A percentile compares a stretch with the other conserved stretches of the same genome.
Evolutionary conservation across 2,329 filamentous ascomycete genomes (phyloP).

Genomic region (Lachnellula subtilissima): DNA sequence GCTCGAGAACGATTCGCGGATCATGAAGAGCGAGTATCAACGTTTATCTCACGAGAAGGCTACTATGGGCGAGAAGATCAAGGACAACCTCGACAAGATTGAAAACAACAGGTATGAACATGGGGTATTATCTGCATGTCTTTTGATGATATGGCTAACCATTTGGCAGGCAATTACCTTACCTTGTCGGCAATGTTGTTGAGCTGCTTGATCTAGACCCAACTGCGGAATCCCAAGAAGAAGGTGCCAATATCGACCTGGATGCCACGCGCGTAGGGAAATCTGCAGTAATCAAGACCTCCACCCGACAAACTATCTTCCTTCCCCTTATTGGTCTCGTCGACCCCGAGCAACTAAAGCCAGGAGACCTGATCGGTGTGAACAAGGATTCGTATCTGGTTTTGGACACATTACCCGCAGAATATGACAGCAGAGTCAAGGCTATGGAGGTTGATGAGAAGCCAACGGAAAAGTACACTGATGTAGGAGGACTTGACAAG

Average conservation of each 20-base stretch:
- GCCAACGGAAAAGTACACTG: slow-evolving; percentile 97
- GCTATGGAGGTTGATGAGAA: slow-evolving; percentile 99
- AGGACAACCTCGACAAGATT: slow-evolving; percentile 98
- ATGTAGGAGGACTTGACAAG: slow-evolving; percentile 96
- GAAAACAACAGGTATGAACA: slow-evolving; percentile 84
- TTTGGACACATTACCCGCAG: slow-evolving; percentile 90
- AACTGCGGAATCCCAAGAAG: slow-evolving; percentile 90
- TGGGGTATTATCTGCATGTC: background rate
- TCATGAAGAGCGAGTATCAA: slow-evolving; percentile 97
- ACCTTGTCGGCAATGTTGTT: slow-evolving; percentile 96
- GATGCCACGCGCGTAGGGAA: slow-evolving; percentile 96
- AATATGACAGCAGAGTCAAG: slow-evolving; percentile 98
- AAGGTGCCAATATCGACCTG: slow-evolving; percentile 97
- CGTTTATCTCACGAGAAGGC: slow-evolving; percentile 92
- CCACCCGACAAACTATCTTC: slow-evolving; percentile 97
- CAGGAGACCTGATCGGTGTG: slow-evolving; percentile 92
- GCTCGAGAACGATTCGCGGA: slow-evolving; percentile 94
- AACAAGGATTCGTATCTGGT: slow-evolving; percentile 99
- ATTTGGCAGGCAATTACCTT: slow-evolving; percentile 77
- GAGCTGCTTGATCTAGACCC: slow-evolving; percentile 96
- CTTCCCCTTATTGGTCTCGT: slow-evolving; percentile 94
- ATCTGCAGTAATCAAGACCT: slow-evolving; percentile 98
- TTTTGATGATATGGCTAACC: slow-evolving; percentile 9
- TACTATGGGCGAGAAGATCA: slow-evolving; percentile 97
- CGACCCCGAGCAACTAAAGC: slow-evolving; percentile 91